phyloP scores from a whole-genome alignment of 2,329 filamentous ascomycete species.

The Xylaria sp. region DNA sequence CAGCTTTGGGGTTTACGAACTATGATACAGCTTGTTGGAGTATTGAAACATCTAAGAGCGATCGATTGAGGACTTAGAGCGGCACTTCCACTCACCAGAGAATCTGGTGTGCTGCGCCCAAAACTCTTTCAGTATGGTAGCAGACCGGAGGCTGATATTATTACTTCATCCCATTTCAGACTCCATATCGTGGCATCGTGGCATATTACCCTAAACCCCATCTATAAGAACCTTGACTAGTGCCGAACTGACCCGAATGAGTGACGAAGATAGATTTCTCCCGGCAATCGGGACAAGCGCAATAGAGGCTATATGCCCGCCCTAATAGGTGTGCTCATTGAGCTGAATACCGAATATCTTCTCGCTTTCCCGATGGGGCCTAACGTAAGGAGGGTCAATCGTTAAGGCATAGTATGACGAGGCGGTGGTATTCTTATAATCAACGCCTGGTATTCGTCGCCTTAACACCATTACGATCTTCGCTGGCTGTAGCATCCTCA shows the following conservation, averaged over 20 bases:
- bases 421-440: slow-evolving; percentile 7
- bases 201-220: neutral
- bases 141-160: neutral
- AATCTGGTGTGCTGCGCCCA: too few relatives aligned
- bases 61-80: neutral
- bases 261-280: slow-evolving; percentile 19
- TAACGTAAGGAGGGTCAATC: slow-evolving; percentile 48
- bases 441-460: neutral
- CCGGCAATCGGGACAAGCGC: slow-evolving; percentile 48
- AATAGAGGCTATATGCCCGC: slow-evolving; percentile 47
- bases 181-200: neutral
- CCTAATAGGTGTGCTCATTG: slow-evolving; percentile 46
- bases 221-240: neutral
- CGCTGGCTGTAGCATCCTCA: neutral
- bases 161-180: neutral
- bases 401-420: slow-evolving; percentile 45
- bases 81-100: neutral
- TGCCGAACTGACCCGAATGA: slow-evolving; percentile 30
- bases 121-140: neutral
- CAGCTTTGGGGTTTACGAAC: too few relatives aligned
- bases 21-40: too few relatives aligned
- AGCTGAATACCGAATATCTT: slow-evolving; percentile 47
- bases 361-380: slow-evolving; percentile 45
- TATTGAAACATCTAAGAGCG: too few relatives aligned
- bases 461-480: neutral